Conservation (phyloP, 768 basidiomycete genomes). For the Hemileccinum impolitum region DNA sequence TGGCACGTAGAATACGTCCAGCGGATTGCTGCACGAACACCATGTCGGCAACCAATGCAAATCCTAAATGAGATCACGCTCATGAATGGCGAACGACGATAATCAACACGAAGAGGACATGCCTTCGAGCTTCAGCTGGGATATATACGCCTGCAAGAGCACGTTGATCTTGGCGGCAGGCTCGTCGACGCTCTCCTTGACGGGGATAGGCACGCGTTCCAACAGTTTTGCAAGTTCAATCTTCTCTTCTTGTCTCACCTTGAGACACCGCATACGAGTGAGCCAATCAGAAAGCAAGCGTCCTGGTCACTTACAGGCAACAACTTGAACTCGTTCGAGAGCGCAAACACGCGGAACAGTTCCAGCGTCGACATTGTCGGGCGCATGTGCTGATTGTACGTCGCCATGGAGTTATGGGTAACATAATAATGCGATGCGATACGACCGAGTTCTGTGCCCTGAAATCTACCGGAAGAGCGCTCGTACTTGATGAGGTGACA, state of each 20-base stretch:
- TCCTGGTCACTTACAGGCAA: constrained; percentile 54
- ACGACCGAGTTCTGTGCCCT: constrained; percentile 87
- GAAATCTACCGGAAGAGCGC: constrained; percentile 81
- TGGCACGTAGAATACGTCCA: constrained; percentile 92
- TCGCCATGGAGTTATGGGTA: constrained; percentile 92
- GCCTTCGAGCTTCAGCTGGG: constrained; percentile 89
- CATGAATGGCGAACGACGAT: background rate
- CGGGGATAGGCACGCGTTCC: constrained; percentile 94
- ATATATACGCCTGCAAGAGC: constrained; percentile 90
- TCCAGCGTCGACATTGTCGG: constrained; percentile 87
- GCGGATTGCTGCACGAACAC: constrained; percentile 98
- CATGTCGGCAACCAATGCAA: constrained; percentile 87
- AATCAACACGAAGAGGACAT: constrained; percentile 2
- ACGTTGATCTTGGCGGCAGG: constrained; percentile 98
- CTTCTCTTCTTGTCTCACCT: constrained; percentile 81
- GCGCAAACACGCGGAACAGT: constrained; percentile 91
- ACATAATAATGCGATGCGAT: constrained; percentile 97
- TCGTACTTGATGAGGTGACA: constrained; percentile 95
- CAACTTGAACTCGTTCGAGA: constrained; percentile 93
- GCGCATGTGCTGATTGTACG: constrained; percentile 91
- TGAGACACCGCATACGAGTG: background rate
- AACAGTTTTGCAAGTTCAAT: constrained; percentile 85
- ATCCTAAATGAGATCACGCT: constrained; percentile 41
- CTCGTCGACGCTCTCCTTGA: constrained; percentile 96
- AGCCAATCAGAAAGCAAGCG: background rate